Evolutionary conservation across 2,329 filamentous ascomycete genomes (phyloP).

Genomic region (Epichloe amarillans): DNA sequence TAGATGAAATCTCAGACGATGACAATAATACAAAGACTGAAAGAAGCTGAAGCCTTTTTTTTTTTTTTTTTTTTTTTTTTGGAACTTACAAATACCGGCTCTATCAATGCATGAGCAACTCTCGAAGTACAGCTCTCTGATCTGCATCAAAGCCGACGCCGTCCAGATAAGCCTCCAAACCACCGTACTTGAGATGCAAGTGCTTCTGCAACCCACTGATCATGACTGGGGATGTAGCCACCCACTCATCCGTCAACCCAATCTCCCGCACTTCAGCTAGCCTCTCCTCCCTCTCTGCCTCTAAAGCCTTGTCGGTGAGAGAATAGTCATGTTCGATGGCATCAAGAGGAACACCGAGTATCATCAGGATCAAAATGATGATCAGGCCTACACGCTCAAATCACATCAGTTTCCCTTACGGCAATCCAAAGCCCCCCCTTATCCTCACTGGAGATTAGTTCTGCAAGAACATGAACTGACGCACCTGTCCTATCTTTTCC

Average conservation of each 20-base stretch:
- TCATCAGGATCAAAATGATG: constrained; percentile 52
- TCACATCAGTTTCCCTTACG: too few species aligned
- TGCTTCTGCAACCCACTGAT: constrained; percentile 44
- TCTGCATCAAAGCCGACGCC: constrained; percentile 40
- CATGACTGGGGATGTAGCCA: constrained; percentile 49
- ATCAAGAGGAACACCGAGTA: constrained; percentile 40
- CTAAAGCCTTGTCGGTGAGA: constrained; percentile 46
- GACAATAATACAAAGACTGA: background rate
- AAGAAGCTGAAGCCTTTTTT: background rate
- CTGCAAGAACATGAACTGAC: background rate
- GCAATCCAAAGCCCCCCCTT: too few species aligned
- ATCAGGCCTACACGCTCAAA: constrained; percentile 44
- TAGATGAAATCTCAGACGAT: constrained; percentile 17
- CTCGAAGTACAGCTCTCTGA: constrained; percentile 28
- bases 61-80: background rate
- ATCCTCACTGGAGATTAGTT: too few species aligned
- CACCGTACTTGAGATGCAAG: constrained; percentile 49
- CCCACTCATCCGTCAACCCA: constrained; percentile 63
- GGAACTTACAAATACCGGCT: background rate
- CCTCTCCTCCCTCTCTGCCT: constrained; percentile 46
- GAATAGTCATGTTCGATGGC: constrained; percentile 62
- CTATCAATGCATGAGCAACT: constrained; percentile 28
- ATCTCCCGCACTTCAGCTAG: constrained; percentile 56
- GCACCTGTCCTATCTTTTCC: constrained; percentile 60
- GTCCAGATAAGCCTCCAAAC: constrained; percentile 51